A percentile compares a stretch with the other conserved stretches of the same genome.
These are phyloP conservation scores for Daldinia decipiens DNA, from an alignment of 495 filamentous ascomycete species.

Conservation along the genomic window DNA sequence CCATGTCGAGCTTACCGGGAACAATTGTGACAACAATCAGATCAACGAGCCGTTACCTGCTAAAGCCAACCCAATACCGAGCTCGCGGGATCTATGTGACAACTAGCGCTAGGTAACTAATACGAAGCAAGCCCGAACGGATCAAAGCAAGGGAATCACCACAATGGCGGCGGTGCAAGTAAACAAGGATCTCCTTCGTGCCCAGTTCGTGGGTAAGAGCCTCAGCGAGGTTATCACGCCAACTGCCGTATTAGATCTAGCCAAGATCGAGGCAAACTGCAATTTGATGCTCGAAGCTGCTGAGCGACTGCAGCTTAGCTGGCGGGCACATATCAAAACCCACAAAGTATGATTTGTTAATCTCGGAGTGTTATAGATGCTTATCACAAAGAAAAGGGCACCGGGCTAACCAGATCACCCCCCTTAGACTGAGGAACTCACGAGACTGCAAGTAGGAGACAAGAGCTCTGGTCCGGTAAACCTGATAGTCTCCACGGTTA, in stretches of 20 bases:
- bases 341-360: constrained; percentile 70
- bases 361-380: background rate
- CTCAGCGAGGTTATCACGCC: constrained; percentile 72
- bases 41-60: background rate
- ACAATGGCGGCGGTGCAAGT: constrained; percentile 41
- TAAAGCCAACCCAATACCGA: constrained; percentile 4
- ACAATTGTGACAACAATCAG: background rate
- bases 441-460: constrained; percentile 76
- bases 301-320: constrained; percentile 67
- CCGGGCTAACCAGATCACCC: constrained; percentile 11
- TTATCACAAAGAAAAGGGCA: background rate
- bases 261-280: constrained; percentile 76
- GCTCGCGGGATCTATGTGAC: background rate
- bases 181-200: constrained; percentile 56
- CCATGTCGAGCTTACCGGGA: background rate
- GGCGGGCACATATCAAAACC: constrained; percentile 86
- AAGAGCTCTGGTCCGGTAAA: constrained; percentile 62
- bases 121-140: background rate
- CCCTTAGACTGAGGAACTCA: constrained; percentile 74
- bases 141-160: constrained; percentile 5
- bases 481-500: constrained; percentile 80
- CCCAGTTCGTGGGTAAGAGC: constrained; percentile 68
- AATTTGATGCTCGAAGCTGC: constrained; percentile 75
- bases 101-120: background rate
- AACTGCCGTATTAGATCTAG: constrained; percentile 73